A percentile compares a stretch with the other conserved stretches of the same genome.
These are phyloP conservation scores for Colletotrichum sp. DNA, from an alignment of 2,329 filamentous ascomycete species.

Conservation along the genomic window DNA sequence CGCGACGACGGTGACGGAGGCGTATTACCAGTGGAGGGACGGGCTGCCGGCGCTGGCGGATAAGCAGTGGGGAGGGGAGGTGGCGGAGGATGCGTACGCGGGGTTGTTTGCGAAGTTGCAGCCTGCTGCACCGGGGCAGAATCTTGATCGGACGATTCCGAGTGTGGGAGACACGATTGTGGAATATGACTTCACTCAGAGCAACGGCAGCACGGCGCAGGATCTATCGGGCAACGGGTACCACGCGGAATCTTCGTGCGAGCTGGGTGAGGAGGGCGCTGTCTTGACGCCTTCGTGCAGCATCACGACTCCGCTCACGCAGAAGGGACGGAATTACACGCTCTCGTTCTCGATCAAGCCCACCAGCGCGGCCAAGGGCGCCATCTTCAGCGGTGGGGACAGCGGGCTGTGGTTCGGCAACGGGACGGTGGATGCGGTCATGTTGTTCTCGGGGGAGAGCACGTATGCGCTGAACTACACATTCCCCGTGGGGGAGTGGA, in stretches of 20 bases:
- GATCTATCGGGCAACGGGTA: slow-evolving; percentile 26
- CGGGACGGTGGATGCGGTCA: slow-evolving; percentile 15
- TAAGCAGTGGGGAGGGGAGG: slow-evolving; percentile 30
- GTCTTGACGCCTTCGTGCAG: slow-evolving; percentile 40
- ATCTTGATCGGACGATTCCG: slow-evolving; percentile 24
- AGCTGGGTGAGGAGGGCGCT: slow-evolving; percentile 22
- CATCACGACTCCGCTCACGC: slow-evolving; percentile 51
- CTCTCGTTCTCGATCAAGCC: slow-evolving; percentile 47
- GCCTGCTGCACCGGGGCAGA: slow-evolving; percentile 24
- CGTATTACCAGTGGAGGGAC: slow-evolving; percentile 28
- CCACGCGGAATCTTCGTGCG: slow-evolving; percentile 14
- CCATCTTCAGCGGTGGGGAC: slow-evolving; percentile 17
- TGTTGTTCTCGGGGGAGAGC: slow-evolving; percentile 19
- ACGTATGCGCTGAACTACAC: slow-evolving; percentile 22
- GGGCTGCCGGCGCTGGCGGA: slow-evolving; percentile 28
- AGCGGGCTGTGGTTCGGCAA: slow-evolving; percentile 21
- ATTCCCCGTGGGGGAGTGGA: slow-evolving; percentile 20
- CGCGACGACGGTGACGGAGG: slow-evolving; percentile 26
- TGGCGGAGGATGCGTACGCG: neutral
- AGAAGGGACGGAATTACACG: slow-evolving; percentile 62
- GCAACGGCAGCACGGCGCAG: slow-evolving; percentile 1
- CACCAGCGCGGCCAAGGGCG: slow-evolving; percentile 7
- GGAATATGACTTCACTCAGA: slow-evolving; percentile 15
- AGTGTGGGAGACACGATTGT: slow-evolving; percentile 21
- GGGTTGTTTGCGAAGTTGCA: slow-evolving; percentile 22